These are phyloP conservation scores for Trichoderma endophyticum DNA, from an alignment of 2,329 filamentous ascomycete species.

Conservation along the genomic window DNA sequence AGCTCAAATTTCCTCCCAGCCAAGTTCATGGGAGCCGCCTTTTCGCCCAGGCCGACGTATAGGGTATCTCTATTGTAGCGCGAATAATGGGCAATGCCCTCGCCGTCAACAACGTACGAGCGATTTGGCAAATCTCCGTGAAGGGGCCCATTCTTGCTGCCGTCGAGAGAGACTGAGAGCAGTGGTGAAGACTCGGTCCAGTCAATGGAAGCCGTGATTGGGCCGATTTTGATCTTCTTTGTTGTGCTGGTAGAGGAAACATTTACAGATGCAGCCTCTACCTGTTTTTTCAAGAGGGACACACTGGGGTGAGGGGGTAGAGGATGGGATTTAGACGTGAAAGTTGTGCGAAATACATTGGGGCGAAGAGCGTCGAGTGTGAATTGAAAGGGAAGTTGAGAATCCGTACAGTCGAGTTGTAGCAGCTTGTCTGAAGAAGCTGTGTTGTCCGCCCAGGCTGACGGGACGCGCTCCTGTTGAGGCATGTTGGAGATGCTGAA, in stretches of 20 bases:
- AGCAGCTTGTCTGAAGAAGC: conserved; percentile 21
- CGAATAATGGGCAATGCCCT: conserved; percentile 63
- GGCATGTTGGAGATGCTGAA: conserved; percentile 22
- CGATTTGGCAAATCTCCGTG: conserved; percentile 62
- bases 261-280: conserved; percentile 27
- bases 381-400: conserved; percentile 49
- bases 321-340: conserved; percentile 59
- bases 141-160: conserved; percentile 45
- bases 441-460: conserved; percentile 30
- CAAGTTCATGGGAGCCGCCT: conserved; percentile 70
- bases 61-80: conserved; percentile 59
- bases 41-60: conserved; percentile 69
- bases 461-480: conserved; percentile 31
- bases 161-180: conserved; percentile 51
- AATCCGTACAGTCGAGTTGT: conserved; percentile 25
- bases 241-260: conserved; percentile 25
- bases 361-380: conserved; percentile 59
- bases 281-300: conserved; percentile 36
- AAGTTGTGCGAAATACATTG: conserved; percentile 66
- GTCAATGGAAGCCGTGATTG: conserved; percentile 53
- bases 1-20: conserved; percentile 63
- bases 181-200: conserved; percentile 55
- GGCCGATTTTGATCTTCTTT: conserved; percentile 44
- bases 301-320: conserved; percentile 64
- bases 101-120: conserved; percentile 61